phyloP scores from a whole-genome alignment of 352 stramenopile genomes.

The Pythium apleroticum region DNA sequence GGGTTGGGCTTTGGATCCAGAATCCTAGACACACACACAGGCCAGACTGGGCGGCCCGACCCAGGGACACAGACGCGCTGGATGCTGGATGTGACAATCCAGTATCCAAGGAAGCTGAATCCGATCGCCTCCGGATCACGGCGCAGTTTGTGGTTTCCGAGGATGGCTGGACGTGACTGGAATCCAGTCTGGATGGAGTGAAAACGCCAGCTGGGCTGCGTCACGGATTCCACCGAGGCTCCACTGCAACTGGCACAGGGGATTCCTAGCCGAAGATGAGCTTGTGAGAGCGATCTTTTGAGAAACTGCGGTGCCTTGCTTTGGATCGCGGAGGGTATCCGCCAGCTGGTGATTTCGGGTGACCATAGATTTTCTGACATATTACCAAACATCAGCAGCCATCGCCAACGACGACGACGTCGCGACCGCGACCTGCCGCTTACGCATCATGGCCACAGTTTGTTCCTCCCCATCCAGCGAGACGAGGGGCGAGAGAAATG shows the following conservation, averaged over 20 bases:
- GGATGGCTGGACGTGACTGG: background rate
- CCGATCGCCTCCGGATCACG: background rate
- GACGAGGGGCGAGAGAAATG: constrained; percentile 1
- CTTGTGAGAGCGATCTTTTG: background rate
- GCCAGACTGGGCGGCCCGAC: background rate
- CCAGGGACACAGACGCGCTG: constrained; percentile 1
- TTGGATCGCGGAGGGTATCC: background rate
- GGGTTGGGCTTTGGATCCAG: background rate
- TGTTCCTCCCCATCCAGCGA: background rate
- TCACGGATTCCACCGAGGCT: background rate
- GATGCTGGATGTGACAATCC: constrained; percentile 3
- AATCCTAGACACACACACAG: background rate
- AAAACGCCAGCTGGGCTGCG: background rate
- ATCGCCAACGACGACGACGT: background rate
- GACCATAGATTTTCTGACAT: background rate
- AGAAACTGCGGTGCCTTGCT: too few species aligned
- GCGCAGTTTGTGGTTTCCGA: background rate
- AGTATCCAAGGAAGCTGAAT: background rate
- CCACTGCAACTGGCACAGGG: background rate
- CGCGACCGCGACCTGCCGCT: background rate
- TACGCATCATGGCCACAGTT: background rate
- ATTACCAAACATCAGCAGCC: background rate
- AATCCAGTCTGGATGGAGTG: background rate
- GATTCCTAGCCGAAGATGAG: background rate
- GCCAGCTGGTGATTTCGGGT: background rate